A percentile compares a stretch with the other conserved stretches of the same genome.
Evolutionary conservation across 805 yeast genomes (phyloP).

Genomic region (Nakazawaea ishiwadae): DNA sequence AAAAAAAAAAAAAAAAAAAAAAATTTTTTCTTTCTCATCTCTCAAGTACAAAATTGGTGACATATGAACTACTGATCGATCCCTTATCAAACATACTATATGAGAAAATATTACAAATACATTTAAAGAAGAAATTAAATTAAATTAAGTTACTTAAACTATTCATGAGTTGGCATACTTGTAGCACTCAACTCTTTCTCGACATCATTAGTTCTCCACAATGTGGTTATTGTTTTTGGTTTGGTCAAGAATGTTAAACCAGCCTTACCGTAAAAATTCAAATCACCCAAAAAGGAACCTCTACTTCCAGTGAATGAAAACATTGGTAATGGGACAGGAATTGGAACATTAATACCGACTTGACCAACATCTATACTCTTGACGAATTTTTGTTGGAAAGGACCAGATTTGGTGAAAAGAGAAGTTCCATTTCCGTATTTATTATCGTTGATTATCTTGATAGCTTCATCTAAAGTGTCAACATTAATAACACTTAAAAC

Average conservation of each 20-base stretch:
- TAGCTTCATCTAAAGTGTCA: slow-evolving; percentile 65
- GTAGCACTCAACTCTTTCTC: slow-evolving; percentile 49
- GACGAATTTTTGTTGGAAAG: slow-evolving; percentile 66
- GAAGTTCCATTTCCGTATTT: slow-evolving; percentile 69
- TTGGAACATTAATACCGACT: slow-evolving; percentile 75
- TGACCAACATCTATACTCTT: slow-evolving; percentile 69
- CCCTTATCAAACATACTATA: no score
- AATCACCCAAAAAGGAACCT: slow-evolving; percentile 72
- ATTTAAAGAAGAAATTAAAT: no score
- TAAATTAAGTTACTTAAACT: no score
- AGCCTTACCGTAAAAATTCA: slow-evolving; percentile 77
- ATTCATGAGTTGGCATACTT: slow-evolving; percentile 63
- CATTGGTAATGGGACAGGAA: slow-evolving; percentile 80
- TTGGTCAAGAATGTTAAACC: slow-evolving; percentile 69
- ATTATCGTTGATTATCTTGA: slow-evolving; percentile 53
- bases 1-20: not conserved
- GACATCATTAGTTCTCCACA: slow-evolving; percentile 55
- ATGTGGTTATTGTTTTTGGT: slow-evolving; percentile 68
- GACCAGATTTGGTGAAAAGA: slow-evolving; percentile 64
- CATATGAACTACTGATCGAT: no score
- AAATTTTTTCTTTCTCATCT: not conserved
- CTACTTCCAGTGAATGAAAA: slow-evolving; percentile 75
- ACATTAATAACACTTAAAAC: slow-evolving; percentile 59
- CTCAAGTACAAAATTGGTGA: no score
- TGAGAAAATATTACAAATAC: no score